Evolutionary conservation across 2,329 filamentous ascomycete species (phyloP).

Genomic region (Paecilomyces dactylethromorphus): DNA sequence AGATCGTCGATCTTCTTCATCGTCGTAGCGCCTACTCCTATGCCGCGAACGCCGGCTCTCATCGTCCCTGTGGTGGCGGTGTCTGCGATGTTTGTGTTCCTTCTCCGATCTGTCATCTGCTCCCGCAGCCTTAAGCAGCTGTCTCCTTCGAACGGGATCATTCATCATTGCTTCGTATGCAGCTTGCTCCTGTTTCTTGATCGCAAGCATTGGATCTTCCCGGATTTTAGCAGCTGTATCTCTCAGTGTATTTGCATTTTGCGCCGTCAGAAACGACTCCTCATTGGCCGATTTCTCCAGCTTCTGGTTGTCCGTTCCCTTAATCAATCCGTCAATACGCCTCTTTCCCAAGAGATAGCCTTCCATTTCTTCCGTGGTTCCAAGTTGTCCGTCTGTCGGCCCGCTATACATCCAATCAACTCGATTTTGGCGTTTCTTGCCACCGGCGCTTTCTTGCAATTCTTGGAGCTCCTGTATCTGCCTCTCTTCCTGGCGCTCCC

Average conservation of each 20-base stretch:
- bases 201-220: constrained; percentile 85
- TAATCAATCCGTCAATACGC: constrained; percentile 78
- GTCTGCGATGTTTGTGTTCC: constrained; percentile 43
- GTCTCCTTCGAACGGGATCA: constrained; percentile 32
- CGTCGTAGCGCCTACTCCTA: constrained; percentile 9
- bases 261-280: constrained; percentile 57
- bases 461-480: constrained; percentile 86
- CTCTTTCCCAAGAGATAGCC: constrained; percentile 89
- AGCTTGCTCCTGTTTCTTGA: constrained; percentile 85
- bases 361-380: constrained; percentile 80
- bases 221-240: constrained; percentile 83
- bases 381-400: constrained; percentile 64
- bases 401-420: constrained; percentile 99
- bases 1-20: constrained; percentile 20
- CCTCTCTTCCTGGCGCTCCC: constrained; percentile 90
- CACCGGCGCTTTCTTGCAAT: constrained; percentile 82
- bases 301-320: constrained; percentile 73
- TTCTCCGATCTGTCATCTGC: constrained; percentile 21
- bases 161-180: constrained; percentile 57
- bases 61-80: constrained; percentile 19
- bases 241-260: constrained; percentile 61
- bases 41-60: constrained; percentile 11
- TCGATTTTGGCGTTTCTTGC: constrained; percentile 68
- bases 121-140: constrained; percentile 20
- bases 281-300: constrained; percentile 66